Conservation (phyloP, 2,329 filamentous ascomycete species). For the Diatrype stigma region DNA sequence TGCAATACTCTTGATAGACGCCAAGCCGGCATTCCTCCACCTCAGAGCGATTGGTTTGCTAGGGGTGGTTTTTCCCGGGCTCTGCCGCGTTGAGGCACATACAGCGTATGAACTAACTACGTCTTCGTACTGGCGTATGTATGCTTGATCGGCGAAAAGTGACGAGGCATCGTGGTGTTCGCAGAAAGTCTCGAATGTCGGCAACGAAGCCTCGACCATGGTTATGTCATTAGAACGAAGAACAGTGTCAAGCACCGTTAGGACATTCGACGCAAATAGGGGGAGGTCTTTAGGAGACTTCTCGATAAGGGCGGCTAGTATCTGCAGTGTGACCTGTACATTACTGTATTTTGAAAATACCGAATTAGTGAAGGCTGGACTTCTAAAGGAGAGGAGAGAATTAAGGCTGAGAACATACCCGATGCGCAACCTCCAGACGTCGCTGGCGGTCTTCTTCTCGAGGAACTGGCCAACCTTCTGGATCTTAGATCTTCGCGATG, state of each 20-base stretch:
- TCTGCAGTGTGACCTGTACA: conserved; percentile 91
- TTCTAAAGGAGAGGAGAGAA: neutral
- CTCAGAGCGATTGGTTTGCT: conserved; percentile 73
- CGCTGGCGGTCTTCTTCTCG: conserved; percentile 86
- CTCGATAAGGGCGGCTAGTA: conserved; percentile 85
- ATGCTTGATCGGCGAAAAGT: conserved; percentile 80
- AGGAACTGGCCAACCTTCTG: conserved; percentile 94
- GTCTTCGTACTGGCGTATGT: conserved; percentile 76
- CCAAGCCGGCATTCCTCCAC: conserved; percentile 70
- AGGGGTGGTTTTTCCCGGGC: conserved; percentile 47
- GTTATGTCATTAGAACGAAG: conserved; percentile 83
- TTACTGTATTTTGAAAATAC: conserved; percentile 51
- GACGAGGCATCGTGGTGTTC: conserved; percentile 81
- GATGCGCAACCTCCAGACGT: conserved; percentile 84
- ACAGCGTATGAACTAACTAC: conserved; percentile 76
- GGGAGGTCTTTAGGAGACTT: conserved; percentile 87
- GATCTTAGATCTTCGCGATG: conserved; percentile 88
- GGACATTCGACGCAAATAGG: conserved; percentile 78
- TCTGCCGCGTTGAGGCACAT: conserved; percentile 65
- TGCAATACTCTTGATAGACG: conserved; percentile 77
- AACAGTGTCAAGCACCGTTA: conserved; percentile 79
- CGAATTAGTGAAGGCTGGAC: conserved; percentile 2
- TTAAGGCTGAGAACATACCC: conserved; percentile 52
- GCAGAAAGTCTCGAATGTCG: conserved; percentile 85
- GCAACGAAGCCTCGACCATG: conserved; percentile 85